Conservation (phyloP, 306 rosid genomes). For the Malus sieversii region DNA sequence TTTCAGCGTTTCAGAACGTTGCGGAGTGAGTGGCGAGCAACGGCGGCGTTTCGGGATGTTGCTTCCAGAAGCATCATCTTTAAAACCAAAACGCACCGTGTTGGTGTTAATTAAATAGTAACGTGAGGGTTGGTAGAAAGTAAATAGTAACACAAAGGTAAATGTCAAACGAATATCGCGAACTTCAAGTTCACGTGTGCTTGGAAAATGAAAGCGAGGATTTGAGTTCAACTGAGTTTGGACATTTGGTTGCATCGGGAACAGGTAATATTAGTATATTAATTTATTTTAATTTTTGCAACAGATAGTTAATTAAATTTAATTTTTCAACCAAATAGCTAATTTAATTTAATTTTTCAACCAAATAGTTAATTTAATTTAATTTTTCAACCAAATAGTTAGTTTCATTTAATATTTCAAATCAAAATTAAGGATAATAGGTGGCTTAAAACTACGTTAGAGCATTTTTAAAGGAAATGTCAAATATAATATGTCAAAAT, state of each 20-base stretch:
- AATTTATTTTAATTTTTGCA: not conserved
- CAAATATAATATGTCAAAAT: no score
- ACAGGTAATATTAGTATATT: not conserved
- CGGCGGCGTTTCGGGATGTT: not conserved
- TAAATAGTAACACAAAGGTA: not conserved
- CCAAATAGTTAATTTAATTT: no score
- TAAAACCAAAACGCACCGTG: no score
- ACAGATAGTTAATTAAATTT: not conserved
- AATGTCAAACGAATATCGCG: not conserved
- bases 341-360: no score
- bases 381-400: no score
- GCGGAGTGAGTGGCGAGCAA: not conserved
- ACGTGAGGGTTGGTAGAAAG: not conserved
- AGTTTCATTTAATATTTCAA: no score
- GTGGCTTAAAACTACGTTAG: no score
- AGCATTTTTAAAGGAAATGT: rapidly evolving
- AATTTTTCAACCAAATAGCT: no score
- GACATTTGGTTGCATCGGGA: not conserved
- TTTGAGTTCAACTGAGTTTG: not conserved
- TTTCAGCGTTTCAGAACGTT: not conserved
- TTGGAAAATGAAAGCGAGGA: not conserved
- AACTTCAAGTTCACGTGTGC: not conserved
- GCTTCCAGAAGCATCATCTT: not conserved
- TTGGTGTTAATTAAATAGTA: no score
- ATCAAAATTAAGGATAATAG: no score